Base-by-base conservation (phyloP, 2,329 filamentous ascomycete genomes). In the Fusarium buharicum region DNA sequence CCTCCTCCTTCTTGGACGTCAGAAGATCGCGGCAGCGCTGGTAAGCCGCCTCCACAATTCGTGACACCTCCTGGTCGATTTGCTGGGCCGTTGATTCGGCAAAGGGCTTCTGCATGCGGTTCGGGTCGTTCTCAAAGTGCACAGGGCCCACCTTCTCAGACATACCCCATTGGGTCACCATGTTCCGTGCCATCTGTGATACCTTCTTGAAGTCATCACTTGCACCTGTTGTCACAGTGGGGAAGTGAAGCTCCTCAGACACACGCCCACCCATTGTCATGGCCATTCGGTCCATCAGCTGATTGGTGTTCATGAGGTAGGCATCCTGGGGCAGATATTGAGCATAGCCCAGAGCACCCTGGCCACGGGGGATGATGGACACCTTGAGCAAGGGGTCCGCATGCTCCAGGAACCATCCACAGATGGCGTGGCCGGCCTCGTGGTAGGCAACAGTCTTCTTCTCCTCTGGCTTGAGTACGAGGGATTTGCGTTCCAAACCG, bases 111-210 rank as follows among this genome's bases (percentile, higher is more conserved):
- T 93, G 89, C 57, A 97, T 79, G 72, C 91, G 88, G 74, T 91
- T 90, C 63, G 90, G 85, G 72, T 92, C 84, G 74, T 91, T 90
- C 70, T 95, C 90, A 77, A 94, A 99, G 82, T 96, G 91, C 62
- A 99, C 84, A 64, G 93, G 93, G 27, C 94, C 94, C 41, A 99
- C 89, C 80, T 96, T 96, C 67, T 91, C 86, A 36, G 91, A 96
- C 95, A 99, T 99, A 68, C 95, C 95, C 89, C 93, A 99, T 76
- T 97, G 92, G n/a, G 94, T 99, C 27, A 99, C 95, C 95, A 99
- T 99, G 61, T 91, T 90, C 16, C 91, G 96, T 4, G 95, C 96
- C 90, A 97, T 94, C 53, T 89, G 86, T 3, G 95, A 97, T 36
- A 98, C 95, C 80, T 99, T 99, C 79, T 95, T 94, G 85, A 99